Evolutionary conservation across 148 eudicot genomes (phyloP).

Genomic region (Amaranthus hypochondriacus): DNA sequence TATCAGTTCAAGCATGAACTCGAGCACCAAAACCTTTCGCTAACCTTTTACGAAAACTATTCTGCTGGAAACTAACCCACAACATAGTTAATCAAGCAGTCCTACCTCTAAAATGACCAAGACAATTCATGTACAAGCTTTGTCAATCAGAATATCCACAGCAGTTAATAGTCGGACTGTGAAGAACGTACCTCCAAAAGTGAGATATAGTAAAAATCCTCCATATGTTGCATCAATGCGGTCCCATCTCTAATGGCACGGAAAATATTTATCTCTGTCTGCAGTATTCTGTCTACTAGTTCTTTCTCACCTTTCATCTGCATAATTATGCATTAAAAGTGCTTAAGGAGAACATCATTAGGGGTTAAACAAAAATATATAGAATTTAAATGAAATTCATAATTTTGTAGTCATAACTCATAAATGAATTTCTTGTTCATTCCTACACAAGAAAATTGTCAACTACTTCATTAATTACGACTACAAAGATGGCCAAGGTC

Average conservation of each 20-base stretch:
- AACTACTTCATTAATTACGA: too few relatives aligned
- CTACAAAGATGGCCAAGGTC: too few relatives aligned
- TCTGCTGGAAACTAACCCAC: neutral
- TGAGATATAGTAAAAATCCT: conserved; percentile 84
- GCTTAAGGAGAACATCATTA: neutral
- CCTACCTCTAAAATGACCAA: neutral
- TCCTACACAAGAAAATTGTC: neutral
- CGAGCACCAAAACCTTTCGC: too few relatives aligned
- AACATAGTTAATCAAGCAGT: neutral
- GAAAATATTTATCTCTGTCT: conserved; percentile 90
- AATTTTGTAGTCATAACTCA: neutral
- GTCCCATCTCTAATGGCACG: conserved; percentile 89
- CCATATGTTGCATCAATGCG: conserved; percentile 99
- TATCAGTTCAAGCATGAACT: too few relatives aligned
- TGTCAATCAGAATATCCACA: neutral
- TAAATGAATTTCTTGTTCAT: neutral
- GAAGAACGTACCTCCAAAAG: conserved; percentile 64
- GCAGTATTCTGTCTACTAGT: conserved; percentile 77
- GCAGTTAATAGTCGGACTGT: neutral
- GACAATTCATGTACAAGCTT: neutral
- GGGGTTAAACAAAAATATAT: neutral
- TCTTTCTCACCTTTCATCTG: conserved; percentile 98
- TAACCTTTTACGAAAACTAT: too few relatives aligned
- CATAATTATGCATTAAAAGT: conserved; percentile 7
- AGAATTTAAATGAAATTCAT: neutral